phyloP scores from a whole-genome alignment of 2,329 filamentous ascomycete genomes.

The Aspergillus pseudonomiae region DNA sequence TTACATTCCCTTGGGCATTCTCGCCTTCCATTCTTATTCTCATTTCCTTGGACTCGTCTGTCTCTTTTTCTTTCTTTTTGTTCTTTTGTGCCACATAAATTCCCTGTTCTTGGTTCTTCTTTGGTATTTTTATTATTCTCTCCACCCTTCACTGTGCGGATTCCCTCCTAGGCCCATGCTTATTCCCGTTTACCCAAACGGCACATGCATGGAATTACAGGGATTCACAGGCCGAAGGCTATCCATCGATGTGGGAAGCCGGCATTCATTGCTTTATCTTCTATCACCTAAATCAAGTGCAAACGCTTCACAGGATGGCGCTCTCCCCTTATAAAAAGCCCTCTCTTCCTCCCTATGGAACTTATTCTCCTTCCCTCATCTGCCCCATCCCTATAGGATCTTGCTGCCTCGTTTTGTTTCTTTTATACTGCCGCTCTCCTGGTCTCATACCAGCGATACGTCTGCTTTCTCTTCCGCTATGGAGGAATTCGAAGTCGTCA shows the following conservation, averaged over 20 bases:
- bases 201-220: slow-evolving; percentile 9
- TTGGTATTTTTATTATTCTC: not conserved
- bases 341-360: slow-evolving; percentile 1
- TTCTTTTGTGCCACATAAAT: not conserved
- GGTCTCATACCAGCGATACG: not conserved
- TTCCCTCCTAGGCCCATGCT: not conserved
- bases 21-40: not conserved
- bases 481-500: slow-evolving; percentile 26
- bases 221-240: slow-evolving; percentile 19
- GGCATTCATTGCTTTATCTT: slow-evolving; percentile 19
- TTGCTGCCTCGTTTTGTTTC: not conserved
- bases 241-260: slow-evolving; percentile 19
- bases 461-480: slow-evolving; percentile 16
- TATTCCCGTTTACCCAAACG: slow-evolving; percentile 21
- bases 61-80: too few species aligned
- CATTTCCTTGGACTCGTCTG: not conserved
- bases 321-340: slow-evolving; percentile 15
- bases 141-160: not conserved
- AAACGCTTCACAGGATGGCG: slow-evolving; percentile 17
- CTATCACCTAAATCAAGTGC: slow-evolving; percentile 9
- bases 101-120: not conserved
- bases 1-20: not conserved
- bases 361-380: slow-evolving; percentile 6
- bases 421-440: not conserved
- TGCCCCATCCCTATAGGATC: not conserved